Evolutionary conservation across 768 basidiomycete genomes (phyloP).

Genomic region (Collybiopsis confluens): DNA sequence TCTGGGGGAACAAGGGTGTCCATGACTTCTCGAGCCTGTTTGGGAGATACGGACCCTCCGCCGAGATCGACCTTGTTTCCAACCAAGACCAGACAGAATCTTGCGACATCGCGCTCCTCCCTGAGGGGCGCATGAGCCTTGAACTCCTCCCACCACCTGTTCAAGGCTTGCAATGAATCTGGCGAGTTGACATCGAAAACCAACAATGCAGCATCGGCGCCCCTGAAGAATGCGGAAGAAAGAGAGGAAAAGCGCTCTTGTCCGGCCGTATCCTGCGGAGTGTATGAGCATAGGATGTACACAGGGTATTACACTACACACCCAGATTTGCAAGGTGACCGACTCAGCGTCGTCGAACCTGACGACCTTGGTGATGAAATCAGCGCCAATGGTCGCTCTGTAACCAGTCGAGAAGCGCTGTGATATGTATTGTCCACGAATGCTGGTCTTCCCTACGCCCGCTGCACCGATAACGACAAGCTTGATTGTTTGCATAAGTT

Average conservation of each 20-base stretch:
- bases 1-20: slow-evolving; percentile 49
- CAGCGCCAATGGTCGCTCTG: slow-evolving; percentile 84
- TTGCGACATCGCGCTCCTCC: slow-evolving; percentile 52
- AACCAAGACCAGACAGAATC: slow-evolving; percentile 65
- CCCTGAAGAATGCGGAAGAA: slow-evolving; percentile 80
- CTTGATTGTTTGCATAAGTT: slow-evolving; percentile 56
- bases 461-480: slow-evolving; percentile 78
- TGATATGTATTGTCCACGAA: slow-evolving; percentile 78
- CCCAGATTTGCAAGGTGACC: slow-evolving; percentile 71
- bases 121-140: slow-evolving; percentile 55
- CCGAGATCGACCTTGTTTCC: slow-evolving; percentile 75
- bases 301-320: slow-evolving; percentile 20
- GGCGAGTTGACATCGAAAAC: slow-evolving; percentile 77
- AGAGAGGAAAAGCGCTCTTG: slow-evolving; percentile 86
- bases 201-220: slow-evolving; percentile 77
- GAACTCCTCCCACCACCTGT: slow-evolving; percentile 81
- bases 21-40: slow-evolving; percentile 50
- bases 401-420: slow-evolving; percentile 74
- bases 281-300: not conserved
- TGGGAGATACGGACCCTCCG: slow-evolving; percentile 24
- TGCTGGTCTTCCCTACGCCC: slow-evolving; percentile 81
- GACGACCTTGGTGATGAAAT: slow-evolving; percentile 77
- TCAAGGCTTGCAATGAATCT: slow-evolving; percentile 52
- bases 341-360: slow-evolving; percentile 56
- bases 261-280: slow-evolving; percentile 70